Conservation (phyloP, 2,329 filamentous ascomycete species). For the Calonectria hongkongensis region DNA sequence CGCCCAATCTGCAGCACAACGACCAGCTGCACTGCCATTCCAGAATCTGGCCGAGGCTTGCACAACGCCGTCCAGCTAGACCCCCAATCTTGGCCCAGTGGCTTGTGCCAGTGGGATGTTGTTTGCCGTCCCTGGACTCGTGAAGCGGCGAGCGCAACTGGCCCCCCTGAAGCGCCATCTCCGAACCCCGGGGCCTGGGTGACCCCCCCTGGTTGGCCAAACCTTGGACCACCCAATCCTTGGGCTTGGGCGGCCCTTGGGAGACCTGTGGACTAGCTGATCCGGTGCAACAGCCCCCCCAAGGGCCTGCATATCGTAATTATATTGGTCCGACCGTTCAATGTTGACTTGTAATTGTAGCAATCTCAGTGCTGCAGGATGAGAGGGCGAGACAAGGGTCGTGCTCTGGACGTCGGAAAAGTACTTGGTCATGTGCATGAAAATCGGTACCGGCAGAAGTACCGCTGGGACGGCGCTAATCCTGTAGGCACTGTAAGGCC, state of each 20-base stretch:
- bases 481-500: conserved; percentile 39
- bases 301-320: conserved; percentile 54
- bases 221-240: conserved; percentile 25
- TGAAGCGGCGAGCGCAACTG: conserved; percentile 12
- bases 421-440: conserved; percentile 20
- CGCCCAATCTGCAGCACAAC: conserved; percentile 22
- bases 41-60: conserved; percentile 26
- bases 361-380: conserved; percentile 31
- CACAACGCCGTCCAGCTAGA: conserved; percentile 24
- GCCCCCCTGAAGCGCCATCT: conserved; percentile 23
- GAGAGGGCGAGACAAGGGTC: neutral
- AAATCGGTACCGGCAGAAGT: conserved; percentile 2
- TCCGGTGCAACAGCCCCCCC: conserved; percentile 47
- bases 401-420: neutral
- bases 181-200: conserved; percentile 29
- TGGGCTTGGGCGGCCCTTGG: conserved; percentile 20
- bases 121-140: conserved; percentile 26
- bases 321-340: conserved; percentile 41
- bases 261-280: conserved; percentile 28
- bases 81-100: conserved; percentile 21
- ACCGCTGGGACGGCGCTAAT: conserved; percentile 32
- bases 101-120: conserved; percentile 35
- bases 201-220: conserved; percentile 31
- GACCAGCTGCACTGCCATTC: conserved; percentile 29
- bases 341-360: conserved; percentile 26